Conservation (phyloP, 306 rosid genomes). For the Trichosanthes cucumerina region DNA sequence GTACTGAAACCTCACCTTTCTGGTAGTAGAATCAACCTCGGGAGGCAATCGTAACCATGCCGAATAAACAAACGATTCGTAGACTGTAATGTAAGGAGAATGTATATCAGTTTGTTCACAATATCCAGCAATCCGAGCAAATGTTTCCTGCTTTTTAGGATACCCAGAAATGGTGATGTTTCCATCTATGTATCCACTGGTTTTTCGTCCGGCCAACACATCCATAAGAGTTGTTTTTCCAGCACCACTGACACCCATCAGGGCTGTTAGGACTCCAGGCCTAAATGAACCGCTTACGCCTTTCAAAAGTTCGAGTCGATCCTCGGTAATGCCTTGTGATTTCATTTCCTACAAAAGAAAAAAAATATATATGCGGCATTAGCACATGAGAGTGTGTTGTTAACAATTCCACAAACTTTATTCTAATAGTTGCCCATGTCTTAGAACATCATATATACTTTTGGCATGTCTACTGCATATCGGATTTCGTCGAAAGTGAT, state of each 20-base stretch:
- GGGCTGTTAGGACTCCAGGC: conserved; percentile 61
- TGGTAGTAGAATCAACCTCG: conserved; percentile 32
- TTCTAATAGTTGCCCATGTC: background rate
- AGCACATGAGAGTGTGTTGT: background rate
- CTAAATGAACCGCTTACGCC: conserved; percentile 58
- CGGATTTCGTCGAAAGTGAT: conserved; percentile 40
- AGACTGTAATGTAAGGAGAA: conserved; percentile 56
- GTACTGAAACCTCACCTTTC: conserved; percentile 25
- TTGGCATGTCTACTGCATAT: conserved; percentile 58
- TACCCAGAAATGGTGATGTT: conserved; percentile 44
- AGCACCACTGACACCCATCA: conserved; percentile 74
- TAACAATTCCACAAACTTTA: background rate
- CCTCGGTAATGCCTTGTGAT: conserved; percentile 37
- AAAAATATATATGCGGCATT: background rate
- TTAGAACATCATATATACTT: conserved; percentile 17
- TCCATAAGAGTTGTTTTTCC: conserved; percentile 72
- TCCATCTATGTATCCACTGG: conserved; percentile 61
- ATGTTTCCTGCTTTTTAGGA: conserved; percentile 59
- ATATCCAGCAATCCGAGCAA: conserved; percentile 46
- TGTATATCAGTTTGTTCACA: conserved; percentile 68
- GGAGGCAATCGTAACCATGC: conserved; percentile 58
- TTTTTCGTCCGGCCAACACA: conserved; percentile 62
- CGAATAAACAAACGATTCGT: conserved; percentile 45
- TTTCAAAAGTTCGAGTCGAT: conserved; percentile 35
- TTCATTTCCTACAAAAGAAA: conserved; percentile 40